phyloP scores from a whole-genome alignment of 257 asterid genomes.

The Gynochthodes officinalis region DNA sequence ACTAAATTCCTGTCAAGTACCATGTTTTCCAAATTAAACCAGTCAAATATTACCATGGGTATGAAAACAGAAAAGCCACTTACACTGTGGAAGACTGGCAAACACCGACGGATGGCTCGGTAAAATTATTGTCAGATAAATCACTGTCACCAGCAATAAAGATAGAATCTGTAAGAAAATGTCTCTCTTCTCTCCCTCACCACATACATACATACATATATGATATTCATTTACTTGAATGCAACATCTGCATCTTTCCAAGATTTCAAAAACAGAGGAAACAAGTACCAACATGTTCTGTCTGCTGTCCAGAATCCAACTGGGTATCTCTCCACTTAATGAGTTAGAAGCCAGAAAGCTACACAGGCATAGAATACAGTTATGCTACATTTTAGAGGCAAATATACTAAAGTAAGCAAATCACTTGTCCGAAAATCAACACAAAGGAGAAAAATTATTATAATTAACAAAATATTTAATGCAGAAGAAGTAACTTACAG shows the following conservation, averaged over 20 bases:
- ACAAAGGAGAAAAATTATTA: not conserved
- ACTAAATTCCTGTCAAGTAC: slow-evolving; percentile 60
- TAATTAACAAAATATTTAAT: too few relatives aligned
- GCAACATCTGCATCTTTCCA: too few relatives aligned
- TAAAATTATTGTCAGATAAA: slow-evolving; percentile 80
- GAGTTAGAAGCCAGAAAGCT: too few relatives aligned
- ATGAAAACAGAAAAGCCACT: slow-evolving; percentile 22
- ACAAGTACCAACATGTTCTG: slow-evolving; percentile 45
- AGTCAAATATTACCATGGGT: slow-evolving; percentile 7
- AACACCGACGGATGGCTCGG: slow-evolving; percentile 28
- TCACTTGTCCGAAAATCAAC: too few relatives aligned
- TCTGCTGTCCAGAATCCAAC: slow-evolving; percentile 43
- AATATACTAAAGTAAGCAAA: too few relatives aligned
- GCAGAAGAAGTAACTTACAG: slow-evolving; percentile 36
- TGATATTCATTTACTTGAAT: not conserved
- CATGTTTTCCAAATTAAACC: slow-evolving; percentile 16
- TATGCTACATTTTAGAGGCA: too few relatives aligned
- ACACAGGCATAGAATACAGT: too few relatives aligned
- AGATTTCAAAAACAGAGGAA: slow-evolving; percentile 6
- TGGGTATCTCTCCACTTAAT: slow-evolving; percentile 22
- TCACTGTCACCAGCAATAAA: slow-evolving; percentile 56
- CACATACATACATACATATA: not conserved
- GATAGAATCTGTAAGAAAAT: slow-evolving; percentile 9
- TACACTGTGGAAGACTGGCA: slow-evolving; percentile 55
- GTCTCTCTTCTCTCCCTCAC: not conserved